Conservation (phyloP, 352 stramenopile species). For the Phytophthora boehmeriae region DNA sequence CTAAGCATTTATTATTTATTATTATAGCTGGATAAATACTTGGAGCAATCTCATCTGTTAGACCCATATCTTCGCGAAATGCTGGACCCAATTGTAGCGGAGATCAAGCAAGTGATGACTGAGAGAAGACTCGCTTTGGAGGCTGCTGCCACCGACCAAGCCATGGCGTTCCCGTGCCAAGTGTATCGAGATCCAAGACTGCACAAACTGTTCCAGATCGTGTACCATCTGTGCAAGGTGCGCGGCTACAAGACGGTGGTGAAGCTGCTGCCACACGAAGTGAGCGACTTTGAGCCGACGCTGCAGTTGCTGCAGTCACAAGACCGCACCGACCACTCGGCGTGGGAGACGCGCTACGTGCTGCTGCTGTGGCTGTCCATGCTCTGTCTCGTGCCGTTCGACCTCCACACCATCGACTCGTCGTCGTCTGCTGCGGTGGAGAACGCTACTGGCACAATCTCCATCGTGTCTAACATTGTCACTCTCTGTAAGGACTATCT, state of each 20-base stretch:
- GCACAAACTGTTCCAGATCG: conserved; percentile 88
- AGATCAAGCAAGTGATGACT: conserved; percentile 67
- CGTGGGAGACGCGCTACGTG: conserved; percentile 82
- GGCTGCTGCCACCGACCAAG: conserved; percentile 6
- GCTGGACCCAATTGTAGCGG: conserved; percentile 67
- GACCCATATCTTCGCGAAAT: conserved; percentile 86
- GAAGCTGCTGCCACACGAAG: conserved; percentile 96
- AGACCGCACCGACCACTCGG: conserved; percentile 78
- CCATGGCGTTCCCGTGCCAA: conserved; percentile 73
- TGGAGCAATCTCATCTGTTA: conserved; percentile 90
- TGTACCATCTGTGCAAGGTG: conserved; percentile 97
- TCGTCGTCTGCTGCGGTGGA: conserved; percentile 39
- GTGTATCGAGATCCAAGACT: conserved; percentile 75
- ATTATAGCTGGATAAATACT: conserved; percentile 83
- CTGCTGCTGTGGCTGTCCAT: conserved; percentile 98
- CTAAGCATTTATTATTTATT: neutral
- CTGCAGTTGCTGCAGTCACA: conserved; percentile 89
- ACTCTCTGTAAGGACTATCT: conserved; percentile 89
- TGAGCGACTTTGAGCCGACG: conserved; percentile 95
- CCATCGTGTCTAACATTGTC: conserved; percentile 83
- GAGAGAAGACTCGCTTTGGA: conserved; percentile 27
- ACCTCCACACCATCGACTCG: conserved; percentile 96
- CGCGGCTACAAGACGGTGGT: conserved; percentile 96
- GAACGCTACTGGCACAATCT: conserved; percentile 33
- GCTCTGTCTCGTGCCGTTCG: conserved; percentile 97